Conservation (phyloP, 805 yeast genomes). For the Ogataea minuta region DNA sequence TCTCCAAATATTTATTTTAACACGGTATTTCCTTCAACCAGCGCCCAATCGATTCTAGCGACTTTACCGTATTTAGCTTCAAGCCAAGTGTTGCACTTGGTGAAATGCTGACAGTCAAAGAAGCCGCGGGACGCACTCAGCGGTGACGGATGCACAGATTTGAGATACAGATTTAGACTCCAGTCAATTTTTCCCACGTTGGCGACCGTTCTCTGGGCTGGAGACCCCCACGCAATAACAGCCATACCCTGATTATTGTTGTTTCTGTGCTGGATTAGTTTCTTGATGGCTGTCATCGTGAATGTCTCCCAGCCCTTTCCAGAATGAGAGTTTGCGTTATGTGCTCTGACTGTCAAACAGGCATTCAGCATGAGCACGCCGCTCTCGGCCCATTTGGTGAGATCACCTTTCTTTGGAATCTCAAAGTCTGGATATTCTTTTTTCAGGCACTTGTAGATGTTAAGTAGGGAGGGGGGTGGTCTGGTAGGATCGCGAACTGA, state of each 20-base stretch:
- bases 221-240: conserved; percentile 60
- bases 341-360: conserved; percentile 87
- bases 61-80: conserved; percentile 36
- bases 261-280: conserved; percentile 49
- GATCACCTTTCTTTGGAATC: conserved; percentile 61
- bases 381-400: conserved; percentile 79
- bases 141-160: conserved; percentile 93
- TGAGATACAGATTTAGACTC: conserved; percentile 49
- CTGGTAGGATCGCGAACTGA: conserved; percentile 80
- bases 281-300: conserved; percentile 66
- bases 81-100: conserved; percentile 77
- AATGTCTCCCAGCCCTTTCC: conserved; percentile 90
- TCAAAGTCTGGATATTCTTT: conserved; percentile 68
- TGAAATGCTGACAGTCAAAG: conserved; percentile 74
- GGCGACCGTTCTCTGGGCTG: conserved; percentile 40
- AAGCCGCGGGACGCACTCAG: conserved; percentile 86
- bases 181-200: conserved; percentile 29
- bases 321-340: conserved; percentile 90
- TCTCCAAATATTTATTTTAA: conserved; percentile 2
- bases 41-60: conserved; percentile 29
- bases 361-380: conserved; percentile 90
- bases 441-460: conserved; percentile 77
- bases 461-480: conserved; percentile 84
- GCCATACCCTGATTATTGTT: conserved; percentile 52
- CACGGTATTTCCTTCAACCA: conserved; percentile 19